phyloP scores from a whole-genome alignment of 306 rosid species.

The Medicago lupulina region DNA sequence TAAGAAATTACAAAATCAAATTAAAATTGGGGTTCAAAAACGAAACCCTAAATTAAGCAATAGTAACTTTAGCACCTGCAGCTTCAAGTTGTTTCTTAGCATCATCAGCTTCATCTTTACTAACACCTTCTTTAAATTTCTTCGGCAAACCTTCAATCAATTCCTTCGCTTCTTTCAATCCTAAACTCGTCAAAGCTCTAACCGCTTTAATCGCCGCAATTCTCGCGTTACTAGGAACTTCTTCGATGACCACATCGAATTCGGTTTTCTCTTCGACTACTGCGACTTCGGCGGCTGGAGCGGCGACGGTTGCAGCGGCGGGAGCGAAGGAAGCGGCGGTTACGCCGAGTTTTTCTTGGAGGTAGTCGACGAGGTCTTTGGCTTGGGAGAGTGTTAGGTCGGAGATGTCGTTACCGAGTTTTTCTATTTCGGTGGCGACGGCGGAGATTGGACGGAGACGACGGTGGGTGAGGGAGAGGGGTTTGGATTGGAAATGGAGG shows the following conservation, averaged over 20 bases:
- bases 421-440: constrained; percentile 66
- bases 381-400: constrained; percentile 89
- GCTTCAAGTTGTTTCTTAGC: constrained; percentile 93
- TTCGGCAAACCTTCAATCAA: constrained; percentile 91
- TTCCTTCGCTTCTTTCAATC: constrained; percentile 93
- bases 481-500: constrained; percentile 53
- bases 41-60: constrained; percentile 51
- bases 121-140: constrained; percentile 82
- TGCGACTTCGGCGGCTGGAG: constrained; percentile 42
- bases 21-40: background rate
- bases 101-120: constrained; percentile 90
- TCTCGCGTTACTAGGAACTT: constrained; percentile 79
- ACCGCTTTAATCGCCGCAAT: constrained; percentile 90
- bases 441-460: constrained; percentile 71
- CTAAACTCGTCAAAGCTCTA: constrained; percentile 79
- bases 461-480: constrained; percentile 50
- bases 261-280: constrained; percentile 88
- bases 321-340: constrained; percentile 89
- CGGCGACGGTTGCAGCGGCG: constrained; percentile 55
- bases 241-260: constrained; percentile 90
- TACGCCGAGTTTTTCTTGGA: constrained; percentile 94
- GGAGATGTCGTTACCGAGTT: constrained; percentile 61
- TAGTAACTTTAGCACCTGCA: constrained; percentile 84
- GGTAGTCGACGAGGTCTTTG: constrained; percentile 75
- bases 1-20: constrained; percentile 1